A percentile compares a stretch with the other conserved stretches of the same genome.
Evolutionary conservation across 768 basidiomycete genomes (phyloP).

Genomic region (Hemileccinum impolitum): DNA sequence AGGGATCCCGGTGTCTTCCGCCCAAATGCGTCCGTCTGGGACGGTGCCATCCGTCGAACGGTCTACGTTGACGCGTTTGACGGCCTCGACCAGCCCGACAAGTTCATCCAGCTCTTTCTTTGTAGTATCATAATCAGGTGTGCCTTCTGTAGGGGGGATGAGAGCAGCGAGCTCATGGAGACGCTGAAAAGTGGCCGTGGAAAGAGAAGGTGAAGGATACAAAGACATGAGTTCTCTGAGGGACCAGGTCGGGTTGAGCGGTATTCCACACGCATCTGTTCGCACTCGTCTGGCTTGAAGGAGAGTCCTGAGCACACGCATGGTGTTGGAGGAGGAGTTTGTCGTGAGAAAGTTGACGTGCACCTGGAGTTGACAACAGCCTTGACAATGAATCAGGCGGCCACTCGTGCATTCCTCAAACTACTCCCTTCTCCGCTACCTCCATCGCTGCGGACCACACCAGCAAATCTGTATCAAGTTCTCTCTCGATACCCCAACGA

Average conservation of each 20-base stretch:
- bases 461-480: constrained; percentile 69
- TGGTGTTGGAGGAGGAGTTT: not conserved
- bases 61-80: constrained; percentile 55
- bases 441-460: constrained; percentile 51
- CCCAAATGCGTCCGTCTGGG: constrained; percentile 44
- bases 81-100: constrained; percentile 76
- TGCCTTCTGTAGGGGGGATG: constrained; percentile 56
- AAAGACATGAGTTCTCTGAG: constrained; percentile 73
- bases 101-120: constrained; percentile 67
- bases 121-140: constrained; percentile 47
- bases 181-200: constrained; percentile 52
- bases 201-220: constrained; percentile 65
- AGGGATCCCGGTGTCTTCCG: constrained; percentile 34
- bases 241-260: constrained; percentile 72
- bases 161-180: constrained; percentile 76
- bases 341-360: constrained; percentile 11
- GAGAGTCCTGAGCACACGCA: not conserved
- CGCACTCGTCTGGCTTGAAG: constrained; percentile 15
- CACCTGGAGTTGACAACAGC: not conserved
- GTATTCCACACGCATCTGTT: constrained; percentile 62
- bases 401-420: constrained; percentile 42
- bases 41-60: constrained; percentile 26
- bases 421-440: constrained; percentile 59
- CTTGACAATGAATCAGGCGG: constrained; percentile 23
- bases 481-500: constrained; percentile 65